Conservation (phyloP, 2,329 filamentous ascomycete genomes). For the Xylaria sp. region DNA sequence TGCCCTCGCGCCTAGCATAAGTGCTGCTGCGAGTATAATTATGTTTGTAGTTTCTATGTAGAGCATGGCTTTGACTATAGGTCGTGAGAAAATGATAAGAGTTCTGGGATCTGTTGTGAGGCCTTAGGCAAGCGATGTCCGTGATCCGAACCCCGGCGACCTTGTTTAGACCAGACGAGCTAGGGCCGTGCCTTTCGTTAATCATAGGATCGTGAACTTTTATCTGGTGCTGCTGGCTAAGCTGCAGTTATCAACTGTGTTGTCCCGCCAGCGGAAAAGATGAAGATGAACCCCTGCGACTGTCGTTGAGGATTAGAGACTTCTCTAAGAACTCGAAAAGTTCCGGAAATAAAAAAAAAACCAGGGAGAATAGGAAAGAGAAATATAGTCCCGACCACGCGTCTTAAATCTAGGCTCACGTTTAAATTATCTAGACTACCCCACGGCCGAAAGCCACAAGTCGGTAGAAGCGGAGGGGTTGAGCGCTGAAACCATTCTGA, state of each 20-base stretch:
- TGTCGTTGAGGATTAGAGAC: too few relatives aligned
- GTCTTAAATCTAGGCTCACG: background rate
- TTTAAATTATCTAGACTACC: background rate
- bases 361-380: background rate
- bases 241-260: background rate
- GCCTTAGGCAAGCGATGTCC: background rate
- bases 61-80: background rate
- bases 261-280: background rate
- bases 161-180: background rate
- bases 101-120: background rate
- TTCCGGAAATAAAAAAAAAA: too few relatives aligned
- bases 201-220: background rate
- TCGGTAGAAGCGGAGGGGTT: conserved; percentile 27
- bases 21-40: conserved; percentile 24
- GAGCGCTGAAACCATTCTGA: conserved; percentile 32
- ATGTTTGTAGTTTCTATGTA: conserved; percentile 12
- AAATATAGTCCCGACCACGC: background rate
- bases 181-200: background rate
- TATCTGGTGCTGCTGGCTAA: background rate
- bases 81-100: background rate
- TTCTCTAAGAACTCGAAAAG: too few relatives aligned
- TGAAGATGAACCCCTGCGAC: background rate
- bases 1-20: conserved; percentile 28
- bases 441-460: background rate
- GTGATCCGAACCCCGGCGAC: background rate